A percentile compares a stretch with the other conserved stretches of the same genome.
These are phyloP conservation scores for Alternaria rosae DNA, from an alignment of 2,329 filamentous ascomycete species.

Conservation along the genomic window DNA sequence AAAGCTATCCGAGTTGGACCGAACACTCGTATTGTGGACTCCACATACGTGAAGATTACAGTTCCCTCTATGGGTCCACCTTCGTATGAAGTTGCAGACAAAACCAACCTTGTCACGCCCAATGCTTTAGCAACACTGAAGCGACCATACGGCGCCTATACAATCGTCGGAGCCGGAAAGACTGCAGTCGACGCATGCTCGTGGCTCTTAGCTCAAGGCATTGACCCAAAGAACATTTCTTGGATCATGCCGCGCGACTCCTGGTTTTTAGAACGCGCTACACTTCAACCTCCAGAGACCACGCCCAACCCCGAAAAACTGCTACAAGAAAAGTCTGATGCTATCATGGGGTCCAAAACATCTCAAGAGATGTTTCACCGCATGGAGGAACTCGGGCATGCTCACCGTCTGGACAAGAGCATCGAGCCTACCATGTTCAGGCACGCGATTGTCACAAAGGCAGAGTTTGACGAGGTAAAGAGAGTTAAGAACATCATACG, in stretches of 20 bases:
- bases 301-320: neutral
- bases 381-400: neutral
- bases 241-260: neutral
- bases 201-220: neutral
- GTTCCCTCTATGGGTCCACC: neutral
- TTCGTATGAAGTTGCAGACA: neutral
- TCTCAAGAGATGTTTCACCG: neutral
- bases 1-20: neutral
- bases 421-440: neutral
- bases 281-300: neutral
- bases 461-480: neutral
- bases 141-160: neutral
- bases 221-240: neutral
- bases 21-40: neutral
- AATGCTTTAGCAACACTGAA: neutral
- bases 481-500: neutral
- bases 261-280: neutral
- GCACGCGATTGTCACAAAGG: neutral
- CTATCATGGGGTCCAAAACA: neutral
- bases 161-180: neutral
- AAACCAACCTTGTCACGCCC: neutral
- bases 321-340: neutral
- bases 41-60: neutral
- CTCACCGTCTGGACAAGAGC: neutral
- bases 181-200: neutral